These are phyloP conservation scores for Clonostachys rhizophaga DNA, from an alignment of 2,329 filamentous ascomycete genomes.

Conservation along the genomic window DNA sequence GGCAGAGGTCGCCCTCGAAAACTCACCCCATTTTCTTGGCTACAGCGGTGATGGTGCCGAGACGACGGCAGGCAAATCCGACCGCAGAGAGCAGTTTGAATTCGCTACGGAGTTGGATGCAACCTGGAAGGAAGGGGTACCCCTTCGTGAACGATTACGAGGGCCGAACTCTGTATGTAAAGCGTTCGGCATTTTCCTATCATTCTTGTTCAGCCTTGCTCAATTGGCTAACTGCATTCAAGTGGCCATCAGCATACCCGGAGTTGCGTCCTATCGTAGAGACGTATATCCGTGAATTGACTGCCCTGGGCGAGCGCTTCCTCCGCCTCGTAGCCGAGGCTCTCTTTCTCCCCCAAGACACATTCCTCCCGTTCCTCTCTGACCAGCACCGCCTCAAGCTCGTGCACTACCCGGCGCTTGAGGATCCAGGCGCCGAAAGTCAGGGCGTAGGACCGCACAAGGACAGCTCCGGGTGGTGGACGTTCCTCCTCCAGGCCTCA, in stretches of 20 bases:
- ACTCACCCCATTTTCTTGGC: slow-evolving; percentile 57
- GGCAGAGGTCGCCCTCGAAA: slow-evolving; percentile 32
- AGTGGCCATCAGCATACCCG: slow-evolving; percentile 35
- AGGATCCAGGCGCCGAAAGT: slow-evolving; percentile 1
- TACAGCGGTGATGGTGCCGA: slow-evolving; percentile 52
- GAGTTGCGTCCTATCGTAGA: slow-evolving; percentile 29
- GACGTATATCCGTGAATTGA: slow-evolving; percentile 45
- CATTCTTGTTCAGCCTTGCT: neutral
- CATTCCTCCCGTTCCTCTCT: slow-evolving; percentile 47
- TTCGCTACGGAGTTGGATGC: slow-evolving; percentile 49
- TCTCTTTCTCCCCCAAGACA: slow-evolving; percentile 39
- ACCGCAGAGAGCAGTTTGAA: slow-evolving; percentile 55
- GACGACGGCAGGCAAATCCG: slow-evolving; percentile 44
- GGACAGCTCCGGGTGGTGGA: slow-evolving; percentile 60
- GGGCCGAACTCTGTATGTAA: slow-evolving; percentile 40
- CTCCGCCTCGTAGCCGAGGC: slow-evolving; percentile 51
- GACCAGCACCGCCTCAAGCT: slow-evolving; percentile 57
- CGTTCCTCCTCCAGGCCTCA: slow-evolving; percentile 57
- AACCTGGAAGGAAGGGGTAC: slow-evolving; percentile 20
- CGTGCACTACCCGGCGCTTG: slow-evolving; percentile 41
- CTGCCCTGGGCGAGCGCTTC: slow-evolving; percentile 45
- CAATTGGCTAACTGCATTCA: neutral
- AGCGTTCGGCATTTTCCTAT: too few relatives aligned
- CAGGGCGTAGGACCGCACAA: slow-evolving; percentile 61
- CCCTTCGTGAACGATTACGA: slow-evolving; percentile 35